These are phyloP conservation scores for Nannochloris sp. DNA, from an alignment of 139 green algal species.

Conservation along the genomic window DNA sequence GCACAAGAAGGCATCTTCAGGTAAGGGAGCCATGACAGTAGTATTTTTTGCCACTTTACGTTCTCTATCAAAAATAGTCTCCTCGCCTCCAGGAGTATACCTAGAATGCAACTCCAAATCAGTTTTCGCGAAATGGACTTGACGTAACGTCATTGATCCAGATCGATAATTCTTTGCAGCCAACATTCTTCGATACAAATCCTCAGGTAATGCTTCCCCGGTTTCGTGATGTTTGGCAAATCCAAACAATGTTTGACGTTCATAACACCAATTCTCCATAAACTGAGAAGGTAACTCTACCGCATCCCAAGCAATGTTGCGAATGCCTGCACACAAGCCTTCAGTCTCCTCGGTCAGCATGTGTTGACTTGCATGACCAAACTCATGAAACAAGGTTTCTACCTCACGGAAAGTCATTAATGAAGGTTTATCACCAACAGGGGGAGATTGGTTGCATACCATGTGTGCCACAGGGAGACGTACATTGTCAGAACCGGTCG, in stretches of 20 bases:
- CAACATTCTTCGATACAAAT: constrained; percentile 79
- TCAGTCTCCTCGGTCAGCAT: constrained; percentile 89
- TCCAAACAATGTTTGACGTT: constrained; percentile 49
- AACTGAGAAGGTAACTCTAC: constrained; percentile 79
- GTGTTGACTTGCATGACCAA: constrained; percentile 88
- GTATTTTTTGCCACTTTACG: constrained; percentile 49
- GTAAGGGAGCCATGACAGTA: constrained; percentile 67
- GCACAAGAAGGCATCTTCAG: constrained; percentile 93
- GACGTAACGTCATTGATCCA: constrained; percentile 78
- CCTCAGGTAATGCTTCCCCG: constrained; percentile 80
- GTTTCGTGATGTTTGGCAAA: constrained; percentile 90
- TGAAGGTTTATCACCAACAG: constrained; percentile 76
- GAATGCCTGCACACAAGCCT: constrained; percentile 82
- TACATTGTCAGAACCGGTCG: constrained; percentile 31
- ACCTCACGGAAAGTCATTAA: constrained; percentile 97
- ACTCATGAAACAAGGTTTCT: constrained; percentile 97
- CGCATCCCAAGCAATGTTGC: constrained; percentile 88
- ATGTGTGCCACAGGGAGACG: constrained; percentile 94
- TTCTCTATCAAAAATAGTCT: constrained; percentile 73
- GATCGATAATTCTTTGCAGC: constrained; percentile 69
- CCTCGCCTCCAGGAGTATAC: constrained; percentile 54
- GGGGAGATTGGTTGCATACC: constrained; percentile 92
- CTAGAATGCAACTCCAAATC: constrained; percentile 88
- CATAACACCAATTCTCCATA: constrained; percentile 88
- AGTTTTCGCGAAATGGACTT: constrained; percentile 80